A percentile compares a stretch with the other conserved stretches of the same genome.
These are phyloP conservation scores for Acanthochlamys bracteata DNA, from an alignment of 106 monocot genomes.

Conservation along the genomic window DNA sequence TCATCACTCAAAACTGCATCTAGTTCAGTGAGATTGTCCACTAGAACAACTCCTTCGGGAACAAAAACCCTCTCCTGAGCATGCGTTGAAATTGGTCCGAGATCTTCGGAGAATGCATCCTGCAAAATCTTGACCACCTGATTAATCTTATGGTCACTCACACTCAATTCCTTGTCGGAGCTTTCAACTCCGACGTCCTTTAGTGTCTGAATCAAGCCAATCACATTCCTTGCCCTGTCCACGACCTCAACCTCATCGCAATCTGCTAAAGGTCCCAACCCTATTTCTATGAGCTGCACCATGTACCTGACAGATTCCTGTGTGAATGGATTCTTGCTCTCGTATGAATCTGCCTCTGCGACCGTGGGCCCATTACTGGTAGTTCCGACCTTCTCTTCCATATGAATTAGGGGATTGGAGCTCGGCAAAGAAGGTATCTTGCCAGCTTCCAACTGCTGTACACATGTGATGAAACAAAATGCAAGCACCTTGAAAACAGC, in stretches of 20 bases:
- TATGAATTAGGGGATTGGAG: slow-evolving; percentile 5
- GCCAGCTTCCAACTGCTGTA: slow-evolving; percentile 23
- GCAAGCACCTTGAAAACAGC: slow-evolving; percentile 65
- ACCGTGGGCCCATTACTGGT: not conserved
- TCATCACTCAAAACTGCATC: slow-evolving; percentile 30
- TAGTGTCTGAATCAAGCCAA: slow-evolving; percentile 48
- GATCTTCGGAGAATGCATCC: slow-evolving; percentile 46
- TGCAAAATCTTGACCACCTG: slow-evolving; percentile 32
- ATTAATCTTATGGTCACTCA: slow-evolving; percentile 12
- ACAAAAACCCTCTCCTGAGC: slow-evolving; percentile 51
- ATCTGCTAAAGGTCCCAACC: slow-evolving; percentile 45
- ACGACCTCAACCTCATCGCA: slow-evolving; percentile 72
- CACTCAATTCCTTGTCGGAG: slow-evolving; percentile 9
- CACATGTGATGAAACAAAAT: slow-evolving; percentile 44
- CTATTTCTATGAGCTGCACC: slow-evolving; percentile 46
- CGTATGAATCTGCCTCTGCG: not conserved
- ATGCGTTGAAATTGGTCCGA: slow-evolving; percentile 56
- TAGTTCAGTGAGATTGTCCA: slow-evolving; percentile 66
- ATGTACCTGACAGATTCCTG: slow-evolving; percentile 33
- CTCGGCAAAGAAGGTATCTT: not conserved
- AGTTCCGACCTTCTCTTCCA: slow-evolving; percentile 12
- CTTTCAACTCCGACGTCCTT: slow-evolving; percentile 27
- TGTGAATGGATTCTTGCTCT: slow-evolving; percentile 19
- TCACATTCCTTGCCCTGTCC: slow-evolving; percentile 65
- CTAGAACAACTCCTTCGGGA: slow-evolving; percentile 58